phyloP scores from a whole-genome alignment of 345 rosid species.

The Garcia nutans region DNA sequence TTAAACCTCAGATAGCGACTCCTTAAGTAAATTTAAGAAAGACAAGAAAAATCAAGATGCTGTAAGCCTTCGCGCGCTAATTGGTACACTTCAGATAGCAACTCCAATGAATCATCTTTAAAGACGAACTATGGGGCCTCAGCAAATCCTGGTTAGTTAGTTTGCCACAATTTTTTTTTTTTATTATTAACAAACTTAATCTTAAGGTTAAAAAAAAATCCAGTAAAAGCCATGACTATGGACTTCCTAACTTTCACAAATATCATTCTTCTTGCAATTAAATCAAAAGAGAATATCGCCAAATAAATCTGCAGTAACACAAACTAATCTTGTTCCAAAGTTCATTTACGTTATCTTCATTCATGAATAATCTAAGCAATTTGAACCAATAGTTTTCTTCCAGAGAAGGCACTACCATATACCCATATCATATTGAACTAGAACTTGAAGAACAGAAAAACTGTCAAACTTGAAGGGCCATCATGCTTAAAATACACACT shows the following conservation, averaged over 20 bases:
- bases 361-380: neutral
- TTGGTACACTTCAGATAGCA: neutral
- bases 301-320: neutral
- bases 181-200: neutral
- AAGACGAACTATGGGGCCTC: neutral
- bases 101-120: neutral
- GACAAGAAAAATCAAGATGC: neutral
- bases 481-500: neutral
- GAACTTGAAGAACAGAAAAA: neutral
- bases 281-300: neutral
- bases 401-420: neutral
- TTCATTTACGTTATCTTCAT: neutral
- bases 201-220: no score
- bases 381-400: neutral
- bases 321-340: neutral
- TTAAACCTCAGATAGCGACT: no score
- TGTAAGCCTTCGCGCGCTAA: neutral
- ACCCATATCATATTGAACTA: neutral
- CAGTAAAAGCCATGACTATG: neutral
- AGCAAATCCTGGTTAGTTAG: neutral
- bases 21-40: no score
- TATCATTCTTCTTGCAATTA: neutral
- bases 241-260: neutral
- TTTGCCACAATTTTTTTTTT: neutral
- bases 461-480: neutral